These are phyloP conservation scores for Draba incana DNA, from an alignment of 345 rosid genomes.

Conservation along the genomic window DNA sequence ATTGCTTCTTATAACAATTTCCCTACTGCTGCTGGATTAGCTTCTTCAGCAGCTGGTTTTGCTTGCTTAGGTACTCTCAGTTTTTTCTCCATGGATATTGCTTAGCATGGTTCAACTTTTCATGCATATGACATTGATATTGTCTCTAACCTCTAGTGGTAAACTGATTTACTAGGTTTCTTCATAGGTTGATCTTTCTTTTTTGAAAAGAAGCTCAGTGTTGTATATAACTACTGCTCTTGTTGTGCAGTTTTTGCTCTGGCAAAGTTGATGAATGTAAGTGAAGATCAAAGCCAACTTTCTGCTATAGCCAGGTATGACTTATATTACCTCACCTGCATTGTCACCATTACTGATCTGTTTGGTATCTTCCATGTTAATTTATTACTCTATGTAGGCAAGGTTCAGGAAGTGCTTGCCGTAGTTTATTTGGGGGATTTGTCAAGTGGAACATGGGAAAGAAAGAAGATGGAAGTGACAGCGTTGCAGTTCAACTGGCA, in stretches of 20 bases:
- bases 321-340: background rate
- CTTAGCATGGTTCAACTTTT: background rate
- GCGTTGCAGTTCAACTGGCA: constrained; percentile 85
- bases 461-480: constrained; percentile 82
- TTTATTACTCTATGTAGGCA: constrained; percentile 57
- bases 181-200: background rate
- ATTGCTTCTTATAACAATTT: constrained; percentile 90
- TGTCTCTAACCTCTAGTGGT: constrained; percentile 6
- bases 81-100: background rate
- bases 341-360: background rate
- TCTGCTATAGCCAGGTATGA: constrained; percentile 91
- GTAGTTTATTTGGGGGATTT: constrained; percentile 94
- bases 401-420: constrained; percentile 99
- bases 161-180: background rate
- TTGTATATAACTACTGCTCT: constrained; percentile 7
- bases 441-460: constrained; percentile 95
- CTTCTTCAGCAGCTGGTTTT: constrained; percentile 97
- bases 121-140: background rate
- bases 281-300: constrained; percentile 81
- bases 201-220: constrained; percentile 2
- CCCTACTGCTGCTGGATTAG: constrained; percentile 97
- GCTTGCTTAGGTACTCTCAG: constrained; percentile 76
- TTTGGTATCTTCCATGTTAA: background rate
- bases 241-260: constrained; percentile 69
- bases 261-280: constrained; percentile 87